These are phyloP conservation scores for Capronia epimyces DNA, from an alignment of 2,329 filamentous ascomycete genomes.

Conservation along the genomic window DNA sequence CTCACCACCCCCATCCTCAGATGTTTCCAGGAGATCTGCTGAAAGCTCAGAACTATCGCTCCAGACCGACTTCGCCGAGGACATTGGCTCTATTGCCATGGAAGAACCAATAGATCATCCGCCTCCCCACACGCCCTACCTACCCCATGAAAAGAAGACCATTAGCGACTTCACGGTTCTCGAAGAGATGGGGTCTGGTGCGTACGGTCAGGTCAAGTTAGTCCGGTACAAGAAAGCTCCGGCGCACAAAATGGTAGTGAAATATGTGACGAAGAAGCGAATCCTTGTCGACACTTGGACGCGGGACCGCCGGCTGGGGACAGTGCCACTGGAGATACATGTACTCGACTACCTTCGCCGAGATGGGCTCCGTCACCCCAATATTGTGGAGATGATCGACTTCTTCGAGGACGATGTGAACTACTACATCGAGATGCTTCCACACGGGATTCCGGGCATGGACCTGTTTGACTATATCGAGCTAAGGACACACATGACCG, in stretches of 20 bases:
- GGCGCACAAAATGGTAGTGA: slow-evolving; percentile 78
- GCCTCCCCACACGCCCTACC: slow-evolving; percentile 25
- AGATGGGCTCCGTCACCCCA: slow-evolving; percentile 59
- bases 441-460: slow-evolving; percentile 93
- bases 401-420: slow-evolving; percentile 65
- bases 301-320: slow-evolving; percentile 82
- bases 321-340: slow-evolving; percentile 93
- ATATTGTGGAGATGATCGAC: slow-evolving; percentile 64
- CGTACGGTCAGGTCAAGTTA: slow-evolving; percentile 95
- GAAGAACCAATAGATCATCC: slow-evolving; percentile 37
- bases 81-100: slow-evolving; percentile 49
- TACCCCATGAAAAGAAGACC: slow-evolving; percentile 60
- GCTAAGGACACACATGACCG: slow-evolving; percentile 91
- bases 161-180: slow-evolving; percentile 88
- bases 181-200: slow-evolving; percentile 97
- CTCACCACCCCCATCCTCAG: slow-evolving; percentile 31
- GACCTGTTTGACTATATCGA: slow-evolving; percentile 99
- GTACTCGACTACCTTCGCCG: slow-evolving; percentile 87
- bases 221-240: slow-evolving; percentile 71
- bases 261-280: slow-evolving; percentile 93
- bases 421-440: slow-evolving; percentile 98
- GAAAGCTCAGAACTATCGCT: slow-evolving; percentile 38
- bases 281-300: slow-evolving; percentile 99
- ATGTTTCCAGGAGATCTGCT: slow-evolving; percentile 31
- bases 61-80: slow-evolving; percentile 36